Conservation (phyloP, 495 filamentous ascomycete genomes). For the Penicillium subrubescens region DNA sequence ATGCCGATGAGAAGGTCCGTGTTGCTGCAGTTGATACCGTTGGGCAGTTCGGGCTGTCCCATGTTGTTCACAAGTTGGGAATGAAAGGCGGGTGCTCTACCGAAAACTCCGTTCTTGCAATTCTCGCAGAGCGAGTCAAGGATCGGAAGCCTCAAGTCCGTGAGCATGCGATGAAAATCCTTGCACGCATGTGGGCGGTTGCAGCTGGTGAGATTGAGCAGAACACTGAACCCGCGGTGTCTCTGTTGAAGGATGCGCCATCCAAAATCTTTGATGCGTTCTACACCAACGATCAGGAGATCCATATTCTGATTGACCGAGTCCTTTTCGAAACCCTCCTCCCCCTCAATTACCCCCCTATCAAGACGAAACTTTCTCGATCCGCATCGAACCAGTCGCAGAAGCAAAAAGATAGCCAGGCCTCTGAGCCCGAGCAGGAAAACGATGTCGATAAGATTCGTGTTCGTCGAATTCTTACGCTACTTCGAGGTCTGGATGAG, state of each 20-base stretch:
- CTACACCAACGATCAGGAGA: constrained; percentile 87
- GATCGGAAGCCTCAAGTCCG: constrained; percentile 83
- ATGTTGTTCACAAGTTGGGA: constrained; percentile 80
- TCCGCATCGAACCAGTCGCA: constrained; percentile 62
- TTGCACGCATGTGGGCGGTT: constrained; percentile 88
- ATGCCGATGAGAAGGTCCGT: constrained; percentile 88
- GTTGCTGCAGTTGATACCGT: constrained; percentile 83
- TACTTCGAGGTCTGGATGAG: constrained; percentile 75
- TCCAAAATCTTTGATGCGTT: constrained; percentile 83
- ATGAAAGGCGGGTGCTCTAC: constrained; percentile 69
- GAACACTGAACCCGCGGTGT: constrained; percentile 72
- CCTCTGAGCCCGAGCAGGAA: constrained; percentile 49
- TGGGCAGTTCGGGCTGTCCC: constrained; percentile 71
- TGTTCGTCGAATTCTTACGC: constrained; percentile 78
- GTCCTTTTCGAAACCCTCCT: constrained; percentile 86
- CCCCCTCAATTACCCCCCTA: constrained; percentile 80
- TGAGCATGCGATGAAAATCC: constrained; percentile 78
- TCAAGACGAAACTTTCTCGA: constrained; percentile 68
- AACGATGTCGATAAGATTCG: constrained; percentile 81
- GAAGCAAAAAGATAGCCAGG: constrained; percentile 54
- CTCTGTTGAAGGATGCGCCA: constrained; percentile 75
- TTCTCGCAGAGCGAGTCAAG: constrained; percentile 83
- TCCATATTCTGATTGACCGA: constrained; percentile 80
- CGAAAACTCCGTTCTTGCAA: constrained; percentile 69
- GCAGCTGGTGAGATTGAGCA: constrained; percentile 83